Percentiles rank a stretch among this genome's conserved stretches.
These are phyloP conservation scores for Alloascoidea africana DNA, from an alignment of 805 yeast species.

Conservation along the genomic window DNA sequence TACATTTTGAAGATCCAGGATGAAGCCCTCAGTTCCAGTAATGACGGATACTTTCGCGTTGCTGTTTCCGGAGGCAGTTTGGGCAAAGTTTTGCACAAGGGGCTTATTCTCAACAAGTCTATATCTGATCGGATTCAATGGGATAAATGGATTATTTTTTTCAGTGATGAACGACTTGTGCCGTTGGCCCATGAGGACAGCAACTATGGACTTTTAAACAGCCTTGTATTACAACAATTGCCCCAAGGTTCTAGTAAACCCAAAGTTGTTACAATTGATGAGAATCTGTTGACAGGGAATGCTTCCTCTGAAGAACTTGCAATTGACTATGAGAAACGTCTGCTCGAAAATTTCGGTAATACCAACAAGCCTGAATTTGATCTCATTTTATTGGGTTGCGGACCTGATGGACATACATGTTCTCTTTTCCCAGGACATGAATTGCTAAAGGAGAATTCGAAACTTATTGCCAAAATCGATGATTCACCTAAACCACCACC, in stretches of 20 bases:
- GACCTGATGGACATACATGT: conserved; percentile 95
- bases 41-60: conserved; percentile 36
- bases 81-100: conserved; percentile 51
- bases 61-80: conserved; percentile 90
- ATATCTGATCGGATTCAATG: conserved; percentile 35
- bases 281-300: conserved; percentile 38
- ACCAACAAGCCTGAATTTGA: conserved; percentile 26
- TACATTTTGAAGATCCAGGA: conserved; percentile 49
- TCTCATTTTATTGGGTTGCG: conserved; percentile 71
- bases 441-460: conserved; percentile 37
- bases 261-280: conserved; percentile 51
- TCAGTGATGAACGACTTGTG: conserved; percentile 85
- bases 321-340: conserved; percentile 36
- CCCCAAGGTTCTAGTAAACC: conserved; percentile 30
- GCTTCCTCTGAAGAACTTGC: conserved; percentile 44
- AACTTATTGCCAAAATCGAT: conserved; percentile 44
- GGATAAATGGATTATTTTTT: conserved; percentile 68
- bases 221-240: conserved; percentile 35
- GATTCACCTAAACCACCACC: conserved; percentile 94
- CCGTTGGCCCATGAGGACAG: conserved; percentile 73
- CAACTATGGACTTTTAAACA: conserved; percentile 68
- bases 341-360: conserved; percentile 31
- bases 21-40: conserved; percentile 29
- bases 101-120: conserved; percentile 42
- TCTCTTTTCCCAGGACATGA: conserved; percentile 80